These are phyloP conservation scores for Globisporangium nodosum DNA, from an alignment of 352 stramenopile genomes.

Conservation along the genomic window DNA sequence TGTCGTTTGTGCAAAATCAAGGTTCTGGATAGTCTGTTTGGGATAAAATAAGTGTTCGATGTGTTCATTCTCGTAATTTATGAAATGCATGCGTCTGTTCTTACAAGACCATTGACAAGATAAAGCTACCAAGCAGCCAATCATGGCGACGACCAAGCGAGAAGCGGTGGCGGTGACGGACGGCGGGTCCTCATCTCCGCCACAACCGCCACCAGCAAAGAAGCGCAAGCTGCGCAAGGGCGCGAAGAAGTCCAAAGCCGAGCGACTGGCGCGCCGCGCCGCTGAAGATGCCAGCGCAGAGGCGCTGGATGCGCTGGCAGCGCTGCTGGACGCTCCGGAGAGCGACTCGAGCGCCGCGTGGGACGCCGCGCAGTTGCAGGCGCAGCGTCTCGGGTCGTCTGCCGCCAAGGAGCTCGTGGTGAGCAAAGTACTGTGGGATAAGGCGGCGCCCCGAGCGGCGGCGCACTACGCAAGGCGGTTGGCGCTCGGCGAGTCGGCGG, in stretches of 20 bases:
- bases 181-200: not conserved
- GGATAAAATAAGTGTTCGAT: too few relatives aligned
- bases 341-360: conserved; percentile 24
- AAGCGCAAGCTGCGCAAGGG: conserved; percentile 24
- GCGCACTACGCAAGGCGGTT: conserved; percentile 69
- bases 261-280: conserved; percentile 12
- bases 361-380: conserved; percentile 55
- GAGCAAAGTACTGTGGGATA: conserved; percentile 27
- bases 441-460: conserved; percentile 36
- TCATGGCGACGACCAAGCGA: not conserved
- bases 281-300: not conserved
- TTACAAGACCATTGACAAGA: not conserved
- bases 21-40: too few relatives aligned
- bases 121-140: not conserved
- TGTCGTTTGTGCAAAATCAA: too few relatives aligned
- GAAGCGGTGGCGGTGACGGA: not conserved
- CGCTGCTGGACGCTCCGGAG: conserved; percentile 3
- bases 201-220: conserved; percentile 1
- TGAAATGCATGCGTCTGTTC: not conserved
- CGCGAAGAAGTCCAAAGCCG: conserved; percentile 30
- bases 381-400: conserved; percentile 26
- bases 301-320: conserved; percentile 5
- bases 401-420: conserved; percentile 39
- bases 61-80: not conserved
- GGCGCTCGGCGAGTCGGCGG: conserved; percentile 15